Evolutionary conservation across 768 basidiomycete genomes (phyloP).

Genomic region (Hygrocybe punicea): DNA sequence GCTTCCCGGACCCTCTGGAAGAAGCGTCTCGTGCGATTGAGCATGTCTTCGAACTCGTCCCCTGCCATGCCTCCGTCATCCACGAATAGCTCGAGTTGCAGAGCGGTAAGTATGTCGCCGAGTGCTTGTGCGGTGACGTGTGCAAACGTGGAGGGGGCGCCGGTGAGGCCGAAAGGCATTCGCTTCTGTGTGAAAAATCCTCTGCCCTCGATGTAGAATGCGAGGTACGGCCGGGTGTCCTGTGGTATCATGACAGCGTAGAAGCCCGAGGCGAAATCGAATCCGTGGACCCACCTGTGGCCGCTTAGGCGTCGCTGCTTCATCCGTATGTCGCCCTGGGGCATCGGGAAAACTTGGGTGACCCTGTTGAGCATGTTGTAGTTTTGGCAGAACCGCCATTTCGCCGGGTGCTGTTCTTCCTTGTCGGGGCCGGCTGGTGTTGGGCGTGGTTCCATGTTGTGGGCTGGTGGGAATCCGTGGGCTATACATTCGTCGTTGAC

Average conservation of each 20-base stretch:
- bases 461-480: conserved; percentile 24
- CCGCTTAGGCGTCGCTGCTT: no score
- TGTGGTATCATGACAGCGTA: no score
- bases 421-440: neutral
- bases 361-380: conserved; percentile 32
- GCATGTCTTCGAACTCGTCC: conserved; percentile 17
- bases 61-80: conserved; percentile 37
- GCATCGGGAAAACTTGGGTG: no score
- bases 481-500: conserved; percentile 35
- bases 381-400: conserved; percentile 40
- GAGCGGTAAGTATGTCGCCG: conserved; percentile 21
- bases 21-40: conserved; percentile 19
- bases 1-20: conserved; percentile 27
- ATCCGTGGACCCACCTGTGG: no score
- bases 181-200: no score
- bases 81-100: conserved; percentile 34
- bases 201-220: no score
- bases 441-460: conserved; percentile 16
- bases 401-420: conserved; percentile 4
- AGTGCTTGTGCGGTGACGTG: conserved; percentile 17
- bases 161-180: no score
- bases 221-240: no score
- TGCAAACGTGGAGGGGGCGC: no score
- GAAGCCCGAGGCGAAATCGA: no score
- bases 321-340: no score